phyloP scores from a whole-genome alignment of 2,329 filamentous ascomycete species.

The Magnaporthiopsis incrustans region DNA sequence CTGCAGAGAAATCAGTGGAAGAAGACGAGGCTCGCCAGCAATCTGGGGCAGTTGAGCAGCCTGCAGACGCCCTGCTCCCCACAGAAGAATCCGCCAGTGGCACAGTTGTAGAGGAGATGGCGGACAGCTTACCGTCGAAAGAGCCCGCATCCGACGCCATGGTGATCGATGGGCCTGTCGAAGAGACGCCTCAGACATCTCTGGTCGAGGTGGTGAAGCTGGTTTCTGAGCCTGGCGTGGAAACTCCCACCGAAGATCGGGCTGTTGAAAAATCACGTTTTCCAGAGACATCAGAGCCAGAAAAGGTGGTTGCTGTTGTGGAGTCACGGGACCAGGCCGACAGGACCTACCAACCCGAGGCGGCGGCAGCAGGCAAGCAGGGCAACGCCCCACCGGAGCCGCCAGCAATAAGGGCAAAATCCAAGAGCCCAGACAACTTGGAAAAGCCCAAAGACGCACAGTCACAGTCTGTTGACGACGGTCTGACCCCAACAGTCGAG shows the following conservation, averaged over 20 bases:
- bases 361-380: not conserved
- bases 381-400: not conserved
- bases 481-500: not conserved
- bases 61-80: not conserved
- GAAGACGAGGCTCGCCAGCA: not conserved
- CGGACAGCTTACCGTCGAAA: not conserved
- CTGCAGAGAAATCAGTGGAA: not conserved
- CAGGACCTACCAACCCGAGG: not conserved
- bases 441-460: not conserved
- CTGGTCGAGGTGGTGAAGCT: not conserved
- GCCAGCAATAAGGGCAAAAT: not conserved
- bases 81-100: not conserved
- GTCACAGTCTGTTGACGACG: not conserved
- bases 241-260: not conserved
- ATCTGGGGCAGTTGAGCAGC: too few species aligned
- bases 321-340: not conserved
- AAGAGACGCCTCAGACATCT: not conserved
- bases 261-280: not conserved
- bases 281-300: not conserved
- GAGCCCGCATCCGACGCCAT: not conserved
- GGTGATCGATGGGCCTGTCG: not conserved
- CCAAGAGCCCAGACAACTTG: not conserved
- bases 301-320: not conserved
- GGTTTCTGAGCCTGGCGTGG: not conserved
- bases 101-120: not conserved